Evolutionary conservation across 768 basidiomycete genomes (phyloP).

Genomic region (Leccinum subgranulosum): DNA sequence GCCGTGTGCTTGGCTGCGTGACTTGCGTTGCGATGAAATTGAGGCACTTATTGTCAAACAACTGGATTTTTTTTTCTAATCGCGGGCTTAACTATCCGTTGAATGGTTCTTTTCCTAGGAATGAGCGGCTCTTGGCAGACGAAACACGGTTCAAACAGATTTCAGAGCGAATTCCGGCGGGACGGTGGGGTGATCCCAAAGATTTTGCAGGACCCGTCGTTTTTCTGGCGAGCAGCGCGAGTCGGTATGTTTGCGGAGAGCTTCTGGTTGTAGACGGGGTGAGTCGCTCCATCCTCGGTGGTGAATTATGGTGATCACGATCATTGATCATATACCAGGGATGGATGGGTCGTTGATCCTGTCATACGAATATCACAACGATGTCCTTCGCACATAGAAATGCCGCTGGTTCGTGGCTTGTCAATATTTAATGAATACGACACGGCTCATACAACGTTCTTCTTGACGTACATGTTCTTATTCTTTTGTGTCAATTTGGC

Average conservation of each 20-base stretch:
- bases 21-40: constrained; percentile 3
- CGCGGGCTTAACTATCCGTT: constrained; percentile 7
- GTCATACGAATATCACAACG: constrained; percentile 1
- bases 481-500: constrained; percentile 1
- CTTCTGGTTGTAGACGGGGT: constrained; percentile 67
- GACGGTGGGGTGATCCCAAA: constrained; percentile 60
- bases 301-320: constrained; percentile 4
- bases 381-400: constrained; percentile 3
- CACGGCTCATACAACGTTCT: not conserved
- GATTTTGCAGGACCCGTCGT: constrained; percentile 70
- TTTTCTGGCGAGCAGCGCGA: constrained; percentile 61
- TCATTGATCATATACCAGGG: constrained; percentile 37
- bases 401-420: not conserved
- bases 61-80: constrained; percentile 1
- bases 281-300: constrained; percentile 27
- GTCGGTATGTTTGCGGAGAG: constrained; percentile 69
- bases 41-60: constrained; percentile 7
- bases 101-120: constrained; percentile 41
- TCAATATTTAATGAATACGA: not conserved
- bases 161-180: constrained; percentile 67
- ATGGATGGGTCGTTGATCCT: constrained; percentile 54
- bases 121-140: constrained; percentile 60
- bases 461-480: constrained; percentile 18
- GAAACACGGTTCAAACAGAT: constrained; percentile 62
- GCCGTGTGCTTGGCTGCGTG: constrained; percentile 5